These are phyloP conservation scores for Ophiostoma angusticollis DNA, from an alignment of 2,329 filamentous ascomycete genomes.

Conservation along the genomic window DNA sequence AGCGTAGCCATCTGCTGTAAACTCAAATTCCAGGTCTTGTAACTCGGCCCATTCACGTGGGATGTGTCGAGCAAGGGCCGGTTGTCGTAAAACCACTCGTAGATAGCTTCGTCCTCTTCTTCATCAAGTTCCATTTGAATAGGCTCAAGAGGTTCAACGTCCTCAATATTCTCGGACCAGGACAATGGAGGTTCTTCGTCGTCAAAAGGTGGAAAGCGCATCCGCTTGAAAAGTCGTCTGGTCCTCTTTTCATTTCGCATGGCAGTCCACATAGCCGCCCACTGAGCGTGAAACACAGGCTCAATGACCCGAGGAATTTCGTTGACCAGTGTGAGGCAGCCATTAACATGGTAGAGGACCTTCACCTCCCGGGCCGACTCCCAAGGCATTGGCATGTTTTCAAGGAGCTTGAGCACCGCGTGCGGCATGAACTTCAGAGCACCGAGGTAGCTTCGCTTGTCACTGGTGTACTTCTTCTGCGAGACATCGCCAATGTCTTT, in stretches of 20 bases:
- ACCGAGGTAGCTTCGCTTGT: slow-evolving; percentile 95
- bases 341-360: slow-evolving; percentile 96
- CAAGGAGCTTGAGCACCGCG: slow-evolving; percentile 87
- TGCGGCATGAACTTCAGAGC: slow-evolving; percentile 99
- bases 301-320: slow-evolving; percentile 95
- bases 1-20: slow-evolving; percentile 93
- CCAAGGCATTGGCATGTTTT: slow-evolving; percentile 99
- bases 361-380: slow-evolving; percentile 93
- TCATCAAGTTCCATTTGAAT: slow-evolving; percentile 98
- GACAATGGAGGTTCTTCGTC: slow-evolving; percentile 95
- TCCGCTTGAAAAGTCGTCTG: slow-evolving; percentile 89
- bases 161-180: slow-evolving; percentile 98
- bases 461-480: slow-evolving; percentile 97
- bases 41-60: slow-evolving; percentile 93
- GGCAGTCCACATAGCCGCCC: slow-evolving; percentile 98
- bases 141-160: slow-evolving; percentile 91
- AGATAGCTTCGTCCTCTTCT: slow-evolving; percentile 78
- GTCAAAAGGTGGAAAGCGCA: slow-evolving; percentile 97
- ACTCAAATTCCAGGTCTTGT: slow-evolving; percentile 88
- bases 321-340: slow-evolving; percentile 91
- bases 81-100: slow-evolving; percentile 97
- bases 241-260: slow-evolving; percentile 99
- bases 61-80: slow-evolving; percentile 78
- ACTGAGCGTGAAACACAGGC: slow-evolving; percentile 94
- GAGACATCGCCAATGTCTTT: slow-evolving; percentile 98